Evolutionary conservation across 164 flowering plant species (phyloP).

Genomic region (Kalanchoe fedtschenkoi): DNA sequence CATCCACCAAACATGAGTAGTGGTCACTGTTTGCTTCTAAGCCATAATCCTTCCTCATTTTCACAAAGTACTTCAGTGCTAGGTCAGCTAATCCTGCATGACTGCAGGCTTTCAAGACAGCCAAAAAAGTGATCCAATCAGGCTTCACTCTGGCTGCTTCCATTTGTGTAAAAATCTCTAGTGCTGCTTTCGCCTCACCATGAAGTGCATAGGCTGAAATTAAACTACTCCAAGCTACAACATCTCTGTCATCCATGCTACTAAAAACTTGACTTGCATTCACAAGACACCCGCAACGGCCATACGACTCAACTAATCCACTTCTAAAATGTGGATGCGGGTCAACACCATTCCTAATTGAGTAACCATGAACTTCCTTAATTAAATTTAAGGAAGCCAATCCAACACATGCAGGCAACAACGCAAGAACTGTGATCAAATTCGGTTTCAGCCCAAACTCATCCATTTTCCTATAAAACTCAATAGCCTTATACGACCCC

Average conservation of each 20-base stretch:
- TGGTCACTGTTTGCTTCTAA: conserved; percentile 42
- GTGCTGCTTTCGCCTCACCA: conserved; percentile 45
- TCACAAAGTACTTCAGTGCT: conserved; percentile 33
- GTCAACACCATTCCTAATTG: conserved; percentile 30
- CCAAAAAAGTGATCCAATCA: conserved; percentile 55
- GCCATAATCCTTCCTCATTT: conserved; percentile 32
- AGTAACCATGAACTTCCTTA: conserved; percentile 49
- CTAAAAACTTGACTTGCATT: conserved; percentile 29
- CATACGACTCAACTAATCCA: conserved; percentile 61
- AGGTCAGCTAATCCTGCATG: conserved; percentile 67
- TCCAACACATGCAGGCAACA: conserved; percentile 38
- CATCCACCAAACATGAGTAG: conserved; percentile 60
- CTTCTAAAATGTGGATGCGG: conserved; percentile 38
- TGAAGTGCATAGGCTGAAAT: conserved; percentile 57
- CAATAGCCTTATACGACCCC: conserved; percentile 32
- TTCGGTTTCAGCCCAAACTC: conserved; percentile 29
- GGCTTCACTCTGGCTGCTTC: conserved; percentile 39
- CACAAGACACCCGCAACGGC: conserved; percentile 45
- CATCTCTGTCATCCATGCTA: conserved; percentile 40
- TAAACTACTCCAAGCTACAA: conserved; percentile 67
- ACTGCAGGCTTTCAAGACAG: conserved; percentile 64
- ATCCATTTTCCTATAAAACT: conserved; percentile 37
- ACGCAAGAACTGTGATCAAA: conserved; percentile 47
- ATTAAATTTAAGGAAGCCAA: conserved; percentile 31
- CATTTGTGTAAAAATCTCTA: conserved; percentile 37